phyloP scores from a whole-genome alignment of 371 early-diverging fungal genomes.

The Mortierella sp. region DNA sequence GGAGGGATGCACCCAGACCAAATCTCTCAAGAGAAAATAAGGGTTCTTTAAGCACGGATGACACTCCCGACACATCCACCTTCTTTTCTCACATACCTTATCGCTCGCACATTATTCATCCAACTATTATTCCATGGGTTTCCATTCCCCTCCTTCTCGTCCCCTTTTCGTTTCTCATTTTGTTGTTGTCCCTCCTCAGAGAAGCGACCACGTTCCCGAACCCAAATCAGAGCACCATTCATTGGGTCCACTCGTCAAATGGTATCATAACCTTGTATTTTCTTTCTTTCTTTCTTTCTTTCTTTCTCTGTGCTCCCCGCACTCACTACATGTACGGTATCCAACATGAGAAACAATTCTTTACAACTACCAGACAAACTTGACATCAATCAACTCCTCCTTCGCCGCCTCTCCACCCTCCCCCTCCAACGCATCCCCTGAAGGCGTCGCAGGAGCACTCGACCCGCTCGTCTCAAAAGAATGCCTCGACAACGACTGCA shows the following conservation, averaged over 20 bases:
- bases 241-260: constrained; percentile 11
- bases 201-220: constrained; percentile 22
- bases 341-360: neutral
- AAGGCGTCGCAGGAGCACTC: constrained; percentile 27
- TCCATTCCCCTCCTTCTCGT: neutral
- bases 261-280: constrained; percentile 9
- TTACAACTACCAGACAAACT: constrained; percentile 31
- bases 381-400: constrained; percentile 40
- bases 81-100: neutral
- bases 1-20: neutral
- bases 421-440: constrained; percentile 42
- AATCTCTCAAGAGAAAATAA: neutral
- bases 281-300: neutral
- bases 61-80: neutral
- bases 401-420: constrained; percentile 53
- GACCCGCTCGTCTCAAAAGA: constrained; percentile 26
- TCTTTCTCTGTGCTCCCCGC: neutral
- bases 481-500: constrained; percentile 36
- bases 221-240: neutral
- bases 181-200: neutral
- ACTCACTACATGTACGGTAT: neutral
- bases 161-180: neutral
- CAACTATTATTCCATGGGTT: neutral
- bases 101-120: neutral
- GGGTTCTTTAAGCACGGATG: neutral